Evolutionary conservation across 2,329 filamentous ascomycete genomes (phyloP).

Genomic region (Diaporthe sp.): DNA sequence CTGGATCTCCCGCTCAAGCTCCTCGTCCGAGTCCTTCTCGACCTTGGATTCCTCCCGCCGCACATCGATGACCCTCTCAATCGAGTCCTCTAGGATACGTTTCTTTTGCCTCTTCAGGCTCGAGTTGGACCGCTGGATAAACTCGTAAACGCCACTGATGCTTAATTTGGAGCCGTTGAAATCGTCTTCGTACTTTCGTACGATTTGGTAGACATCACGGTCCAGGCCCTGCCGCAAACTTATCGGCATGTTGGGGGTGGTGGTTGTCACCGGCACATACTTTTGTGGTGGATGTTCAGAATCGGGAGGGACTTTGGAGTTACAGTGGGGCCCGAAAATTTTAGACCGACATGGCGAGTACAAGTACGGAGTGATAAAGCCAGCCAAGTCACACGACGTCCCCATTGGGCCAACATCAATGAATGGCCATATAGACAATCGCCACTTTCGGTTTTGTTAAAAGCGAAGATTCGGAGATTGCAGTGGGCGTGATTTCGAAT

Average conservation of each 20-base stretch:
- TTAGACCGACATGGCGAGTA: slow-evolving; percentile 10
- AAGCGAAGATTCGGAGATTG: neutral
- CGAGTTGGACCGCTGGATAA: slow-evolving; percentile 87
- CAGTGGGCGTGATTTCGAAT: neutral
- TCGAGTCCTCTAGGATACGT: slow-evolving; percentile 82
- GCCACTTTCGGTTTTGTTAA: neutral
- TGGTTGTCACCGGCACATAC: neutral
- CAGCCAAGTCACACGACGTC: neutral
- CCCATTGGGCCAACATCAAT: neutral
- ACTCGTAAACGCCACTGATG: slow-evolving; percentile 75
- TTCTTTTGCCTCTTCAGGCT: slow-evolving; percentile 86
- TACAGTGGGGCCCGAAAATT: slow-evolving; percentile 27
- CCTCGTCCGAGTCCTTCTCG: slow-evolving; percentile 62
- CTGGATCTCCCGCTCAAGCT: slow-evolving; percentile 45
- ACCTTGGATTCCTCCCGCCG: slow-evolving; percentile 72
- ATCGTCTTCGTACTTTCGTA: slow-evolving; percentile 78
- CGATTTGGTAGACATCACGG: slow-evolving; percentile 80
- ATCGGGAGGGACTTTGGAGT: neutral
- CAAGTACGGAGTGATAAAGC: neutral
- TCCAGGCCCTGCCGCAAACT: slow-evolving; percentile 69
- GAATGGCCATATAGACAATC: neutral
- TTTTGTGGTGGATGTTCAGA: neutral
- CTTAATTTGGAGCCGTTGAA: slow-evolving; percentile 53
- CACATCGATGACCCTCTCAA: slow-evolving; percentile 83
- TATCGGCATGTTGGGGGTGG: slow-evolving; percentile 35